A percentile compares a stretch with the other conserved stretches of the same genome.
phyloP scores from a whole-genome alignment of 495 filamentous ascomycete species.

The Polyplosphaeria fusca region DNA sequence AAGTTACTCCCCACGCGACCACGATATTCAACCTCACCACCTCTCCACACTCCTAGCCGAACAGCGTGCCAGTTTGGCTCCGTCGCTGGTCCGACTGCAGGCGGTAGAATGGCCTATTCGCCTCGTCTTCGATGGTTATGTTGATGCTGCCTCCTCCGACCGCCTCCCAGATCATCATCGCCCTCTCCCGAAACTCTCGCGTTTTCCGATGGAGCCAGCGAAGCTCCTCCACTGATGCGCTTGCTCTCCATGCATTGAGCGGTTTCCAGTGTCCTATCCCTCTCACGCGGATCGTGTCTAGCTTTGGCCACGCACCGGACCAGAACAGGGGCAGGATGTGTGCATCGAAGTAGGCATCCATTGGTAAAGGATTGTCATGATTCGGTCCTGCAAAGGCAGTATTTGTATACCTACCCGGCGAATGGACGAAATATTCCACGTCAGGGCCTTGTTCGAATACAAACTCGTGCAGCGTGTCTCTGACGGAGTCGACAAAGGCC shows the following conservation, averaged over 20 bases:
- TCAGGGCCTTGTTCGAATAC: slow-evolving; percentile 12
- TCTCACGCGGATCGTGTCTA: slow-evolving; percentile 4
- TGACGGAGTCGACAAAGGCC: slow-evolving; percentile 3
- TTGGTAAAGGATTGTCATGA: slow-evolving; percentile 1
- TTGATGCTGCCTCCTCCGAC: not conserved
- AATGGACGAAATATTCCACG: not conserved
- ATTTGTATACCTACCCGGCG: not conserved
- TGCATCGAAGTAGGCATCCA: slow-evolving; percentile 9
- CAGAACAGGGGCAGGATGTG: slow-evolving; percentile 1
- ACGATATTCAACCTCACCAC: too few species aligned
- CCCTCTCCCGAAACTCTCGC: not conserved
- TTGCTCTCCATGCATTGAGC: slow-evolving; percentile 2
- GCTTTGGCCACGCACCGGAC: slow-evolving; percentile 6
- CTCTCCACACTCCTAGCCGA: too few species aligned
- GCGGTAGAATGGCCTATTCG: slow-evolving; percentile 6
- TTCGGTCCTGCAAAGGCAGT: not conserved
- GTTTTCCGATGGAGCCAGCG: slow-evolving; percentile 5
- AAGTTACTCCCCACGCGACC: too few species aligned
- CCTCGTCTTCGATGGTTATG: slow-evolving; percentile 5
- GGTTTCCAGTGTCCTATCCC: slow-evolving; percentile 14
- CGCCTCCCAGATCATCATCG: slow-evolving; percentile 6
- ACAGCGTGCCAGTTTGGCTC: not conserved
- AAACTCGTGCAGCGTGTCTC: not conserved
- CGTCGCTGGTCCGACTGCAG: not conserved
- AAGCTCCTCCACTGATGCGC: not conserved